Evolutionary conservation across 768 basidiomycete species (phyloP).

Genomic region (Cystofilobasidium bisporidii): DNA sequence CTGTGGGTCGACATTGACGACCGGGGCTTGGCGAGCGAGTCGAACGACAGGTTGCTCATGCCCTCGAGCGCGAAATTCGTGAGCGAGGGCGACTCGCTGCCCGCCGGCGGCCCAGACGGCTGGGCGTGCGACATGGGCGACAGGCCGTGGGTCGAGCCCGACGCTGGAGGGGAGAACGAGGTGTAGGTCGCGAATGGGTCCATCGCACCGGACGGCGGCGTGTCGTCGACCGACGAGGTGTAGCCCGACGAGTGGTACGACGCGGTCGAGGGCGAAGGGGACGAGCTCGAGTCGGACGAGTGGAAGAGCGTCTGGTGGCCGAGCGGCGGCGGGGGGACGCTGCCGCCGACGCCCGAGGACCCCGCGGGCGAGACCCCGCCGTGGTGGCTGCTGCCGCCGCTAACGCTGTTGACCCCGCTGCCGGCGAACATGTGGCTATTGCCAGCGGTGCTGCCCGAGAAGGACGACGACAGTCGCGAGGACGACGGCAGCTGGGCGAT

Average conservation of each 20-base stretch:
- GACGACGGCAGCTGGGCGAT: constrained; percentile 22
- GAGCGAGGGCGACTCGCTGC: background rate
- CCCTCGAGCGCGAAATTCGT: background rate
- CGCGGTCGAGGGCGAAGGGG: background rate
- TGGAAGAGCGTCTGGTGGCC: constrained; percentile 2
- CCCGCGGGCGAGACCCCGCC: constrained; percentile 1
- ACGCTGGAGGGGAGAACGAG: constrained; percentile 12
- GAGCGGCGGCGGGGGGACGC: background rate
- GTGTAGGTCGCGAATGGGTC: background rate
- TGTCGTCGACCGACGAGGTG: constrained; percentile 10
- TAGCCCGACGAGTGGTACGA: constrained; percentile 19
- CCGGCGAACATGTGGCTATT: background rate
- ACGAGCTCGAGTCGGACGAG: constrained; percentile 9
- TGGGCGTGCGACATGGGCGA: background rate
- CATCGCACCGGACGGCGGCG: background rate
- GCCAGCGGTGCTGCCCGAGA: background rate
- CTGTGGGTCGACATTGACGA: no score
- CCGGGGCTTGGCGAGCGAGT: constrained; percentile 23
- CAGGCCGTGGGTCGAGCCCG: background rate
- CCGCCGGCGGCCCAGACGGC: background rate
- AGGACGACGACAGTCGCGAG: constrained; percentile 10
- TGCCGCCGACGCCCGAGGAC: background rate
- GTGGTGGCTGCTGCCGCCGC: no score
- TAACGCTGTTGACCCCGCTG: no score
- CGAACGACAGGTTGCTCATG: constrained; percentile 20